Evolutionary conservation across 371 early-diverging fungal species (phyloP).

Genomic region (Apophysomyces variabilis): DNA sequence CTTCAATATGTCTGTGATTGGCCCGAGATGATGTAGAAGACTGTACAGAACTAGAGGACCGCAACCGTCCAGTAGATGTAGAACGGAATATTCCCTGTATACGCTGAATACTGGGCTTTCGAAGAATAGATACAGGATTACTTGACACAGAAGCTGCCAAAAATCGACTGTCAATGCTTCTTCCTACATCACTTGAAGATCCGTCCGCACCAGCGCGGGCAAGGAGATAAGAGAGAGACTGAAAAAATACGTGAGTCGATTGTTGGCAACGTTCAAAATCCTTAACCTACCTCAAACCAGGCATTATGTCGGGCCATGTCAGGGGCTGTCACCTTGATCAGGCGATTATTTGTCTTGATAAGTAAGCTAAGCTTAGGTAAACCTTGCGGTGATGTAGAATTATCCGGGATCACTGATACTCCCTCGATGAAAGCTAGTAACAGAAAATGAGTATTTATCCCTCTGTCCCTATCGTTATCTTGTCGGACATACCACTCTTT

Average conservation of each 20-base stretch:
- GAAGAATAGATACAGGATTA: slow-evolving; percentile 23
- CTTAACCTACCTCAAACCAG: slow-evolving; percentile 57
- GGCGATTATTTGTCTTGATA: slow-evolving; percentile 67
- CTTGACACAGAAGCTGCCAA: slow-evolving; percentile 23
- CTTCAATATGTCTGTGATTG: slow-evolving; percentile 5
- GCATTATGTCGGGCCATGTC: slow-evolving; percentile 67
- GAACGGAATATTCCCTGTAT: slow-evolving; percentile 33
- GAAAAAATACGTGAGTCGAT: neutral
- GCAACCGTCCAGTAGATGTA: slow-evolving; percentile 19
- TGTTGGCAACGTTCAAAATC: neutral
- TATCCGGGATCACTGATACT: slow-evolving; percentile 51
- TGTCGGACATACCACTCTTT: slow-evolving; percentile 53
- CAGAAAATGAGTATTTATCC: neutral
- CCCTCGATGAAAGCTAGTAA: slow-evolving; percentile 63
- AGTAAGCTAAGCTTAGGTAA: slow-evolving; percentile 64
- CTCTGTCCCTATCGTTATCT: neutral
- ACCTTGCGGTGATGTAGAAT: slow-evolving; percentile 34
- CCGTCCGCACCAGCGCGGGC: slow-evolving; percentile 22
- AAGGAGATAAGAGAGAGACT: slow-evolving; percentile 41
- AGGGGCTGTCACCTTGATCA: slow-evolving; percentile 73
- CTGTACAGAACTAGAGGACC: slow-evolving; percentile 10
- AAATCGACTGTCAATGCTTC: neutral
- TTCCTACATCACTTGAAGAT: slow-evolving; percentile 5
- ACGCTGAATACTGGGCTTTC: slow-evolving; percentile 40
- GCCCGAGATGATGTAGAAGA: neutral